phyloP scores from a whole-genome alignment of 1,284 basidiomycete genomes.

The Mrakiaceae sp. region DNA sequence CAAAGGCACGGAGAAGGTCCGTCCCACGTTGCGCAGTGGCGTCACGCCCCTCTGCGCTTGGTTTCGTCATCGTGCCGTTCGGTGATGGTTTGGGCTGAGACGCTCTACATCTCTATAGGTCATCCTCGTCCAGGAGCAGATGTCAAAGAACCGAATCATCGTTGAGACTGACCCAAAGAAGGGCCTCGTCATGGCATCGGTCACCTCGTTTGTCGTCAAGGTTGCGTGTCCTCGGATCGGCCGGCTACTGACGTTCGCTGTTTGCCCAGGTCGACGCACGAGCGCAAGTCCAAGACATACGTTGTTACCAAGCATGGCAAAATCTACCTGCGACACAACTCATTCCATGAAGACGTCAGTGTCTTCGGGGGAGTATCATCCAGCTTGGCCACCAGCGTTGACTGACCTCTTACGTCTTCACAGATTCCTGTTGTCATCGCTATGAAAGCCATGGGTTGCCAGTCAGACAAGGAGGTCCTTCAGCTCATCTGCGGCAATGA shows the following conservation, averaged over 20 bases:
- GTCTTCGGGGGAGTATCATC: neutral
- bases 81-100: neutral
- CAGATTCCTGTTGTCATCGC: constrained; percentile 85
- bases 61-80: neutral
- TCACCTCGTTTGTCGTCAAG: constrained; percentile 66
- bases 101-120: constrained; percentile 38
- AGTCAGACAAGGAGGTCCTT: constrained; percentile 96
- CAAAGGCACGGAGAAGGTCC: constrained; percentile 87
- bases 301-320: constrained; percentile 88
- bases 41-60: neutral
- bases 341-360: constrained; percentile 70
- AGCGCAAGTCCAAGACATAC: constrained; percentile 97
- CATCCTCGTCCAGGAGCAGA: constrained; percentile 95
- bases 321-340: constrained; percentile 97
- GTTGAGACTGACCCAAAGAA: constrained; percentile 90
- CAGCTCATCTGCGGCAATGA: constrained; percentile 87
- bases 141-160: constrained; percentile 98
- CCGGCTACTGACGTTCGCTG: neutral
- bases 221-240: neutral
- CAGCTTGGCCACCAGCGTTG: neutral
- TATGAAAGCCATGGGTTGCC: constrained; percentile 90
- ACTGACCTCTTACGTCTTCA: neutral
- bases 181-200: constrained; percentile 86
- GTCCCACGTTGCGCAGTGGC: neutral
- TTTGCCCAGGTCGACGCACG: constrained; percentile 72